A percentile compares a stretch with the other conserved stretches of the same genome.
phyloP scores from a whole-genome alignment of 495 filamentous ascomycete species.

The Pseudotulostoma volvatum region DNA sequence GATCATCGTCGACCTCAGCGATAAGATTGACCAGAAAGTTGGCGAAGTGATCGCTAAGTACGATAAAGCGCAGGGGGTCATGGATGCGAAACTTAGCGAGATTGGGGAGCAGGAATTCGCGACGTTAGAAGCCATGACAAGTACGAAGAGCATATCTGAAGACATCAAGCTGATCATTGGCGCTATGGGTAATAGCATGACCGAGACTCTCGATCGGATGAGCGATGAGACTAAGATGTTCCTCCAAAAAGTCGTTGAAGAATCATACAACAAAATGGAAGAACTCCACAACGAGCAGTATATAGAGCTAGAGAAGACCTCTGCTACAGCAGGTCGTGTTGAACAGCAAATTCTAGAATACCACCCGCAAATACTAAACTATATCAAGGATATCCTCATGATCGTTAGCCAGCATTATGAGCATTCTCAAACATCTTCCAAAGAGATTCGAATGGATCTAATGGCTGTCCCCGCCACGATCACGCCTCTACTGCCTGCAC shows the following conservation, averaged over 20 bases:
- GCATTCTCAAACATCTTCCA: slow-evolving; percentile 33
- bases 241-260: slow-evolving; percentile 59
- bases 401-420: slow-evolving; percentile 73
- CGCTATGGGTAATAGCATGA: slow-evolving; percentile 64
- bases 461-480: slow-evolving; percentile 36
- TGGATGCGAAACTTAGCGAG: slow-evolving; percentile 52
- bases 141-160: slow-evolving; percentile 63
- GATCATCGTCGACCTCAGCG: slow-evolving; percentile 37
- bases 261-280: slow-evolving; percentile 59
- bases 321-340: slow-evolving; percentile 55
- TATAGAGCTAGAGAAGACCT: slow-evolving; percentile 53
- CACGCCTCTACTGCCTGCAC: slow-evolving; percentile 29
- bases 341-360: slow-evolving; percentile 62
- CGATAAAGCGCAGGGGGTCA: slow-evolving; percentile 55
- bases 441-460: slow-evolving; percentile 35
- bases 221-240: slow-evolving; percentile 71
- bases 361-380: slow-evolving; percentile 69
- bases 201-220: slow-evolving; percentile 71
- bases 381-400: slow-evolving; percentile 65
- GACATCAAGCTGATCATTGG: slow-evolving; percentile 73
- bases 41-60: slow-evolving; percentile 63
- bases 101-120: slow-evolving; percentile 47
- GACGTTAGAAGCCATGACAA: slow-evolving; percentile 50
- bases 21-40: slow-evolving; percentile 68
- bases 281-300: slow-evolving; percentile 62